phyloP scores from a whole-genome alignment of 768 basidiomycete species.

The Xerocomellus dryophilus region DNA sequence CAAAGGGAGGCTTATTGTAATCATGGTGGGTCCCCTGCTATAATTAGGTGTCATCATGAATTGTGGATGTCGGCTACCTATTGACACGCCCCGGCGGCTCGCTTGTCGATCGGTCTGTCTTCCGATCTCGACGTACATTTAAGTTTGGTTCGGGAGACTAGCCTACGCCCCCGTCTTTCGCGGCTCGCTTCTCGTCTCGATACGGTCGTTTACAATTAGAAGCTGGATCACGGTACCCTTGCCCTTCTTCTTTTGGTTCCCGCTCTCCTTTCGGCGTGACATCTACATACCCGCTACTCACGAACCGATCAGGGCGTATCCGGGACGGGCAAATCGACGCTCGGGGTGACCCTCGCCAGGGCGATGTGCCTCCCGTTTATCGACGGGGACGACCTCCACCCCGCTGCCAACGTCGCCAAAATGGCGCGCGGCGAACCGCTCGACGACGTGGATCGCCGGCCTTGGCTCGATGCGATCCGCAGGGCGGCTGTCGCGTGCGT shows the following conservation, averaged over 20 bases:
- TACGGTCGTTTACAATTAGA: not conserved
- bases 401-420: constrained; percentile 77
- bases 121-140: not conserved
- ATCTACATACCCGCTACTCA: not conserved
- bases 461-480: constrained; percentile 81
- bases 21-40: constrained; percentile 47
- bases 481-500: constrained; percentile 45
- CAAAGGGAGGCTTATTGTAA: constrained; percentile 38
- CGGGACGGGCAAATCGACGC: constrained; percentile 69
- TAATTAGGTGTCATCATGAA: not conserved
- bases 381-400: constrained; percentile 89
- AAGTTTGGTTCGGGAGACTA: too few species aligned
- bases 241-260: not conserved
- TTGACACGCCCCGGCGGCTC: not conserved
- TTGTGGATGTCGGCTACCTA: not conserved
- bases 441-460: constrained; percentile 76
- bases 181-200: not conserved
- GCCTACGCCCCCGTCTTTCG: not conserved
- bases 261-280: not conserved
- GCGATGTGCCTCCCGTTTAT: constrained; percentile 70
- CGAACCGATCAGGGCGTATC: constrained; percentile 56
- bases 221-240: not conserved
- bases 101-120: not conserved
- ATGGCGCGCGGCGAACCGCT: constrained; percentile 78
- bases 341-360: constrained; percentile 61